Base-by-base conservation (phyloP, 1,139 yeast species). In the Blastobotrys indianensis region DNA sequence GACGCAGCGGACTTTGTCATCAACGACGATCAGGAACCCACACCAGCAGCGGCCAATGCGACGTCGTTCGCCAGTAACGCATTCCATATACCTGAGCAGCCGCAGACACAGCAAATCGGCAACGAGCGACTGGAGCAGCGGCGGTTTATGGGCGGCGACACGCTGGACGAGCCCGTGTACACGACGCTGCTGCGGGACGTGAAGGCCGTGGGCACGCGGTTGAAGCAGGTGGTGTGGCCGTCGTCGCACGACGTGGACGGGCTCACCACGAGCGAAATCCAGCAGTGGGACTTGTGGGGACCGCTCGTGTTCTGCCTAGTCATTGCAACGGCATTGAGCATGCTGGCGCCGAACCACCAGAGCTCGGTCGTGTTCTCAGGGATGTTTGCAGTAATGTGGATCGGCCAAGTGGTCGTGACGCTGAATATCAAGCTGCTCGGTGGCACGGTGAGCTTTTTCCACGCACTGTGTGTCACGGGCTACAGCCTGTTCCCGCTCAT, bases 201-300 rank as follows among this genome's bases (percentile, higher is more conserved):
- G 32, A 62, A 70, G 25, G 81, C 81, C 20, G 84, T 85, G 45
- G 86, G 83, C 4, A 72, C 72, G 37, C 69, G 88, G 47, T 69
- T 85, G 38, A 69, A 77, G 25, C 79, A 81, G 32, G 88, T 85
- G 3, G 67, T 86, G 16, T 85, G 94, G 87, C 48, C 56, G 46
- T 55, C 51, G 20, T 46, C 50, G 8, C 53, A 46, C 13, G 59
- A 56, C 39, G 39, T 42, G 17, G 45, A 51, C 34, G 38, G 44
- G 28, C 48, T 41, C 16, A 51, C 43, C 36, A 11, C 34, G 5
- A 37, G 33, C 31, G 54, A 52, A 13, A 52, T 54, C 20, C 59
- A 62, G 43, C 92, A 84, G 45, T 85, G 94, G 95, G 95, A 85
- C 64, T 67, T 85, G 43, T 86, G 95, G 95, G 95, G 95, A 0